These are phyloP conservation scores for Sugiyamaella grinbergsii DNA, from an alignment of 1,139 yeast species.

Conservation along the genomic window DNA sequence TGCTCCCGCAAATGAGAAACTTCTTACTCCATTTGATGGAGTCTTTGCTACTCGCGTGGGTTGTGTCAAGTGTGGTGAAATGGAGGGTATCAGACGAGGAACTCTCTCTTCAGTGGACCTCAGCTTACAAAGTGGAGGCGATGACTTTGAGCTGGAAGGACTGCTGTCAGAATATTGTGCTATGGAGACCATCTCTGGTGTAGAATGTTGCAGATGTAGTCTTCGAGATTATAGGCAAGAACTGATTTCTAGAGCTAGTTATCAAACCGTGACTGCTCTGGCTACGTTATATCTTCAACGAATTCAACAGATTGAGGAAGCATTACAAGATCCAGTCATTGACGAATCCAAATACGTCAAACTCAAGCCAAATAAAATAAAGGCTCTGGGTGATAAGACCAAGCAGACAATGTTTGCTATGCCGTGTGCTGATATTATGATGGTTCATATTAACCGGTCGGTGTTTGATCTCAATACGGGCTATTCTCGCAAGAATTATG, in stretches of 20 bases:
- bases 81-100: constrained; percentile 85
- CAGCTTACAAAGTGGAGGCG: constrained; percentile 48
- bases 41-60: constrained; percentile 84
- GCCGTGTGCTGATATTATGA: constrained; percentile 75
- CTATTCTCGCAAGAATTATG: constrained; percentile 78
- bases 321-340: constrained; percentile 65
- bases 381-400: constrained; percentile 74
- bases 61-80: constrained; percentile 86
- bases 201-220: constrained; percentile 91
- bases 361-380: constrained; percentile 73
- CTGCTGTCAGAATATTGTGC: constrained; percentile 71
- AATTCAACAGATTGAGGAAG: constrained; percentile 56
- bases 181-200: constrained; percentile 87
- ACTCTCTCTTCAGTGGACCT: constrained; percentile 80
- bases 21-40: constrained; percentile 90
- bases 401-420: constrained; percentile 78
- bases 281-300: constrained; percentile 52
- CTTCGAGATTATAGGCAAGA: constrained; percentile 60
- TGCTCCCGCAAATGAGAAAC: constrained; percentile 37
- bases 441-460: constrained; percentile 86
- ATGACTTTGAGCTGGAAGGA: constrained; percentile 50
- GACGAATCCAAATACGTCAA: constrained; percentile 77
- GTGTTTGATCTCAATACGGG: constrained; percentile 89
- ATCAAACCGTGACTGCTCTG: constrained; percentile 21
- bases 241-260: constrained; percentile 43